Evolutionary conservation across 805 yeast genomes (phyloP).

Genomic region (Metschnikowia noctiluminum): DNA sequence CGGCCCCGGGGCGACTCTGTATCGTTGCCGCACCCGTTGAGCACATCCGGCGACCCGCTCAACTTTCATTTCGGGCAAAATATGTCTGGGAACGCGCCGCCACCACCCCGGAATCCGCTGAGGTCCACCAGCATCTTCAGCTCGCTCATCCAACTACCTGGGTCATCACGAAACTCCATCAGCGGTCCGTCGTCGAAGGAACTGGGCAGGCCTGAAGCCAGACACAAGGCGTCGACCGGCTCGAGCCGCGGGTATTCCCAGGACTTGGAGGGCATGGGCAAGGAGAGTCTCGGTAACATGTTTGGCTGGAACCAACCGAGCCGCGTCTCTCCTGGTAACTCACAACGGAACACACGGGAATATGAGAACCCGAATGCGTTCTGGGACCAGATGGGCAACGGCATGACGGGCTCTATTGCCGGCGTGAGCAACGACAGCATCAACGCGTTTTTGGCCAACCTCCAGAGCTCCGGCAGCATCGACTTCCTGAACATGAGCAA

Average conservation of each 20-base stretch:
- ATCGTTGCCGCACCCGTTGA: constrained; percentile 36
- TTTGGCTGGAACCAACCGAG: constrained; percentile 27
- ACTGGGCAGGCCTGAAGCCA: not conserved
- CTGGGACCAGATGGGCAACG: constrained; percentile 28
- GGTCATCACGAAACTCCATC: constrained; percentile 31
- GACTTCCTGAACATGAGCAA: constrained; percentile 38
- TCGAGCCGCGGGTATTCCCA: constrained; percentile 19
- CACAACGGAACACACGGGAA: constrained; percentile 11
- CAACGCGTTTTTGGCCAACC: constrained; percentile 32
- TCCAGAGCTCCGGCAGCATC: constrained; percentile 33
- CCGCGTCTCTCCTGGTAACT: constrained; percentile 3
- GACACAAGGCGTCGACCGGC: not conserved
- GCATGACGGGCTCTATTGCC: constrained; percentile 25
- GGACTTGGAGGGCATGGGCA: constrained; percentile 25
- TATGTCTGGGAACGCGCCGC: constrained; percentile 1
- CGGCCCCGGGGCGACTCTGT: constrained; percentile 39
- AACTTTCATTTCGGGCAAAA: not conserved
- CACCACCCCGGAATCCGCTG: constrained; percentile 8
- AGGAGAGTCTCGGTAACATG: constrained; percentile 29
- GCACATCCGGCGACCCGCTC: constrained; percentile 1
- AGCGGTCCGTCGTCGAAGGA: constrained; percentile 21
- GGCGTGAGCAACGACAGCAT: constrained; percentile 31
- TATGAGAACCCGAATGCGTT: constrained; percentile 14
- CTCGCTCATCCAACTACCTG: constrained; percentile 38
- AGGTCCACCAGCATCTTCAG: constrained; percentile 40